Base-by-base conservation (phyloP, 768 basidiomycete genomes). In the Chlorophyllum brunneum region DNA sequence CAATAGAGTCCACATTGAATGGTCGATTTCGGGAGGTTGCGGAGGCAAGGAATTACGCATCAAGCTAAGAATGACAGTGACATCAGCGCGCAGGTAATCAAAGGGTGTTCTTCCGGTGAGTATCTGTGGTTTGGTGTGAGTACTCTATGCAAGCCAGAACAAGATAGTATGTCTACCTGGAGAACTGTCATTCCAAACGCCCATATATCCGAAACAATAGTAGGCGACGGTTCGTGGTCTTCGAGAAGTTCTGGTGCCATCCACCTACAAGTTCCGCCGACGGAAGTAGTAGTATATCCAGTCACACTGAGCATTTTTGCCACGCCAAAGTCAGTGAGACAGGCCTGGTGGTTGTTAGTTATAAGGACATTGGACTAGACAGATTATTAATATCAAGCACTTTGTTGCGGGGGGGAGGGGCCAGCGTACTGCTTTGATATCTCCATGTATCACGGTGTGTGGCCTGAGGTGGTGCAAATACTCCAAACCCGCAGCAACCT, bases 261-360 rank as follows among this genome's bases (percentile, higher is more conserved):
- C 59, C 73, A 75, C 27, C 71, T 63, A 31, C 64, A 61, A 5
- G 72, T 73, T n/a, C 67, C 68, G 5, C 59, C 56, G 2, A 64
- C 54, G 16, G 61, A 56, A 15, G 62, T 66, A 0, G 72, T 69
- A 8, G 71, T 71, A 43, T 68, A 72, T 4, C 72, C 68, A 20
- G 63, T 59, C 36, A 57, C 56, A 40, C 68, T 68, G n/a, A 72
- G 48, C 11, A 73, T 62, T 26, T 65, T 61, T 1, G 73, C 68
- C 27, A 75, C 61, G 24, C 74, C 74, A 45, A 74, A 75, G 49
- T 74, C 73, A 5, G 70, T 55, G 33, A 74, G 52, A 34, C 63
- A 54, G 8, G 68, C 71, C 38, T 67, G 58, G 18, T 59, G 58
- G 6, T 48, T 42, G 42, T 73, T 67, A 43, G 56, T 59, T 6